Base-by-base conservation (phyloP, 805 yeast species). In the Spathaspora sp. region DNA sequence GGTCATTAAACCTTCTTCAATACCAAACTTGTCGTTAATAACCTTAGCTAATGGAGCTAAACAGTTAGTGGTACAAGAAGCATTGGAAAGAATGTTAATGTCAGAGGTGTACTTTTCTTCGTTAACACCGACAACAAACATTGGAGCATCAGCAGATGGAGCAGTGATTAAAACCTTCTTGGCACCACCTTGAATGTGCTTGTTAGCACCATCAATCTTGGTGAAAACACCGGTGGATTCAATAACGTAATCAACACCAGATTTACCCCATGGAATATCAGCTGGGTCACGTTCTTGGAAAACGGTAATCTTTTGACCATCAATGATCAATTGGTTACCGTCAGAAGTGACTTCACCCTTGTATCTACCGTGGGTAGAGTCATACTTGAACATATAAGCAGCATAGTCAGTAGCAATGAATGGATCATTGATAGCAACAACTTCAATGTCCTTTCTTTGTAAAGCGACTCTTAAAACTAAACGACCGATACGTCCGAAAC, bases 191-290 rank as follows among this genome's bases (percentile, higher is more conserved):
- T 79, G 81, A 62, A 89, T 73, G 80, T 90, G 97, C 73, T 86
- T 86, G 69, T 80, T 80, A 60, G 96, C 94, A 73, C 89, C 87
- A 60, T 80, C 96, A 57, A 76, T 59, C 62, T 81, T 81, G 79
- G 91, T 90, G 87, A 90, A 90, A 66, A 90, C 92, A 82, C 97
- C 96, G 61, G 96, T 90, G 71, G 96, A 89, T 78, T 90, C 96
- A 64, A 90, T 85, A 62, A 90, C 93, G 80, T 76, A 86, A 67
- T 87, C 93, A 60, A 90, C 94, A 68, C 89, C 89, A 55, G 75
- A 68, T 66, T 79, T 76, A 62, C 90, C 92, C 97, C 97, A 90
- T 73, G 96, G 96, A 65, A 90, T 87, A 67, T 78, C 69, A 57
- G 85, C 81, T 65, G 97, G 97, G 81, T 89, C 94, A 69, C 83